A percentile compares a stretch with the other conserved stretches of the same genome.
Evolutionary conservation across 208 protist genomes (phyloP).

Genomic region (Strigomonas culicis): DNA sequence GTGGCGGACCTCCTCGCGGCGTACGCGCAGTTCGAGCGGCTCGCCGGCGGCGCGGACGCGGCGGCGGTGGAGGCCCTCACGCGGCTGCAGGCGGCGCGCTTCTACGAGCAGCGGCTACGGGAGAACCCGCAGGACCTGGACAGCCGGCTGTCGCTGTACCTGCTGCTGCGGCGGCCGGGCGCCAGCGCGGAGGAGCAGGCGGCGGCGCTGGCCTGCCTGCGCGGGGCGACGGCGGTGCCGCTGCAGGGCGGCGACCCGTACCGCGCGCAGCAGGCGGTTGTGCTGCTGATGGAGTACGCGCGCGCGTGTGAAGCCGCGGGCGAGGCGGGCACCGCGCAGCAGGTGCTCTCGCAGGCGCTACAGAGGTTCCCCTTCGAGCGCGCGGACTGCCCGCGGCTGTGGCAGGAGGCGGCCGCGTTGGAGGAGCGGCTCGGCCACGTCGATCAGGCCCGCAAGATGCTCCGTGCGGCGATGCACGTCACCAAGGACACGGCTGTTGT

Average conservation of each 20-base stretch:
- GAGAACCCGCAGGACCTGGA: conserved; percentile 56
- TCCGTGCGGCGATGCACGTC: conserved; percentile 50
- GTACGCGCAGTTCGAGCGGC: conserved; percentile 67
- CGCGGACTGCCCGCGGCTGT: conserved; percentile 64
- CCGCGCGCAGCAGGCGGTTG: conserved; percentile 56
- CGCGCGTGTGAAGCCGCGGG: conserved; percentile 26
- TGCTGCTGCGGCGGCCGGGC: conserved; percentile 45
- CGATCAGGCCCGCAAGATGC: conserved; percentile 51
- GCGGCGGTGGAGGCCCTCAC: conserved; percentile 46
- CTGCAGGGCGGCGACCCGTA: conserved; percentile 29
- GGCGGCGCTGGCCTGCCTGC: conserved; percentile 11
- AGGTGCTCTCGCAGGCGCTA: conserved; percentile 51
- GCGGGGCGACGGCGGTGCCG: conserved; percentile 2
- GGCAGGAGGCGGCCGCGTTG: conserved; percentile 69
- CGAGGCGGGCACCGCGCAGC: conserved; percentile 35
- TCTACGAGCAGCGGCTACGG: conserved; percentile 57
- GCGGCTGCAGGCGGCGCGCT: conserved; percentile 42
- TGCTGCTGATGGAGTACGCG: conserved; percentile 74
- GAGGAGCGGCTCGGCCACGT: conserved; percentile 59
- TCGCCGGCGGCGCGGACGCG: conserved; percentile 40
- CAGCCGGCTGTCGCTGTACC: conserved; percentile 66
- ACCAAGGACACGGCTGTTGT: conserved; percentile 40
- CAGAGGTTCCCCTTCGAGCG: conserved; percentile 64
- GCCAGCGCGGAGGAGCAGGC: conserved; percentile 3
- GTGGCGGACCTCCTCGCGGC: conserved; percentile 48